A percentile compares a stretch with the other conserved stretches of the same genome.
Conservation (phyloP, 306 rosid genomes). For the Dryas octopetala region DNA sequence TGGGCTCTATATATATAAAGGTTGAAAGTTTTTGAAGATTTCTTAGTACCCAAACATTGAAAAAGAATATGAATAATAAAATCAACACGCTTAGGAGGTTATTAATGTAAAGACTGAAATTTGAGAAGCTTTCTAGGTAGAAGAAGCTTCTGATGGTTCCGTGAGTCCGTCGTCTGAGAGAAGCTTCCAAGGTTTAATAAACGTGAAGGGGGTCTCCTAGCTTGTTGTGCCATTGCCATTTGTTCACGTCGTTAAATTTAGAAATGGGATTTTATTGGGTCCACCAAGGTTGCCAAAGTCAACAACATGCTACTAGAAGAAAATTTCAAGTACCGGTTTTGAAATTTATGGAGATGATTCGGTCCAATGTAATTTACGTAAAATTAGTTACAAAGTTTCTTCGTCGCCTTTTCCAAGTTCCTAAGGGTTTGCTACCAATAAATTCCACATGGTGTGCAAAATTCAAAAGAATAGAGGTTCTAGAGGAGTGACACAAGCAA, state of each 20-base stretch:
- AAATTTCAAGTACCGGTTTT: neutral
- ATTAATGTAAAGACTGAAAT: neutral
- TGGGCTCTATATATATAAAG: neutral
- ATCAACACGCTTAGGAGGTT: neutral
- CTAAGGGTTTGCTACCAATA: neutral
- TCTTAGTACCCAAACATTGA: slow-evolving; percentile 24
- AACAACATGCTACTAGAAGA: slow-evolving; percentile 1
- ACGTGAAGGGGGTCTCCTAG: neutral
- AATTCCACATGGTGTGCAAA: neutral
- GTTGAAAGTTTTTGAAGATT: neutral
- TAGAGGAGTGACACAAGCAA: neutral
- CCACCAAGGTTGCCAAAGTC: slow-evolving; percentile 5
- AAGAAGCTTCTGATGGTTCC: slow-evolving; percentile 6
- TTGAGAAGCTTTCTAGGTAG: neutral
- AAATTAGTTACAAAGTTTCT: no score
- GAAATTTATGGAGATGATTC: neutral
- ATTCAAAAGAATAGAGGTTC: neutral
- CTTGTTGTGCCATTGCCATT: neutral
- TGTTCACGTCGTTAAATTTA: neutral
- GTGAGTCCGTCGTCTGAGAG: neutral
- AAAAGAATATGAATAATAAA: neutral
- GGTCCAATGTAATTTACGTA: no score
- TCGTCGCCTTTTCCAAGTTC: neutral
- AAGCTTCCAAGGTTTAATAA: slow-evolving; percentile 2
- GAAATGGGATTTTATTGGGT: neutral